Evolutionary conservation across 1,139 yeast genomes (phyloP), one percentile per base, ranked within the genome.

Genomic region (Saccharomyces hybrid): DNA sequence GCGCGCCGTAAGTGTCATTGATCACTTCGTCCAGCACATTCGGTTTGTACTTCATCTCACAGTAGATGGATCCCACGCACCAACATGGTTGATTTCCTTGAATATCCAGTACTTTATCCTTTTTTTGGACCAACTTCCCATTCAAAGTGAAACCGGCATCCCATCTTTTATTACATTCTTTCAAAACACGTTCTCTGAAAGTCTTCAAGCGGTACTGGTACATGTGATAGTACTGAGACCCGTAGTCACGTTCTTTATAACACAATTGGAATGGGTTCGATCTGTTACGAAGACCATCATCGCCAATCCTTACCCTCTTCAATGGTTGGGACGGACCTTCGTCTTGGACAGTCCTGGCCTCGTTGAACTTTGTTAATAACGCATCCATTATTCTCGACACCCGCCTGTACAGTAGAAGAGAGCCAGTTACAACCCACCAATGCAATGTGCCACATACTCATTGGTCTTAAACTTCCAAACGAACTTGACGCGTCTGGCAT

Each of bases 51-150:
- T 82, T 83, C 83, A 89, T 79, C 57, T 91, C 97, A 63, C 89
- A 80, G 64, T 86, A 90, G 0, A 91, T 77, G 0, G 98, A 88
- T 2, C 99, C 99, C 38, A 87, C 78, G n/a, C 89, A 84, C 95
- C 95, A 93, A 58, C 90, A 82, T 31, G 90, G 80, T 60, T 82
- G 78, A 53, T 85, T 82, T 49, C 82, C 81, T 29, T 77, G 75
- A 5, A 91, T 83, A 67, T 91, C 97, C 58, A 93, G 74, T 9
- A 90, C 90, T 71, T 88, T 89, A 14, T 81, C 81, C 57, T 69
- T 71, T 59, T 67, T 70, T 5, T 64, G 67, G 0, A 76, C 79
- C 11, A 59, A 58, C 28, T 62, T 63, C 8, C 74, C 78, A 55
- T 76, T 74, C 52, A 78, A 67, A 7, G 57, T 55, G 48, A 68